Evolutionary conservation across 179 eudicot species (phyloP), one percentile per base, ranked within the genome.

Genomic region (Heliamphora pulchella): DNA sequence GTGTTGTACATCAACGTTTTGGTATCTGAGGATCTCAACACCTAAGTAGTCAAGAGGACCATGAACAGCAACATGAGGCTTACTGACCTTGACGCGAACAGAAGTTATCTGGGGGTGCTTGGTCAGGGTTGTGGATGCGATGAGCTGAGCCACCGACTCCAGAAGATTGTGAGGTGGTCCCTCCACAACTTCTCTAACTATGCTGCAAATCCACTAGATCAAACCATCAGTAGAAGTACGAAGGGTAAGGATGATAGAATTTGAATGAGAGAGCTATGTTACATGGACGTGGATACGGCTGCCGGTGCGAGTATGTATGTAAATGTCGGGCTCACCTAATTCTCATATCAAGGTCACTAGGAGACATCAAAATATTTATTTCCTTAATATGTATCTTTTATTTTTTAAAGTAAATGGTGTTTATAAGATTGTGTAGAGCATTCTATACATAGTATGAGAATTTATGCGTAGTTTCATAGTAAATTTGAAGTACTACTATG

Each of bases 31-130:
- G 66, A 95, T 95, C 89, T 95, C 96, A 5, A 95, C 88, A 3
- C 98, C 98, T 75, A 95, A 85, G 82, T 89, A 92, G 83, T 95
- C 98, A 18, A 95, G 72, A 62, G 88, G 89, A 17, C 98, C 98
- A 17, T 80, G 89, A 79, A 93, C 94, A 31, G 98, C 89, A 11
- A 95, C 98, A 79, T 95, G 98, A 22, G 98, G 98, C 86, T 95
- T 95, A 18, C 90, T 91, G 39, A 95, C 88, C 82, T 87, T 88
- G 13, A 95, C 88, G 10, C 95, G 90, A 47, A 94, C 86, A 65
- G 94, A 92, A 80, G 91, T 82, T 79, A 92, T 86, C 79, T 79
- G 91, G 48, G 91, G 82, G 67, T 81, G 85, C 79, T 88, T 87
- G 59, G 76, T 77, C 76, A 95, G 85, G 53, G 94, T 90, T 15